Base-by-base conservation (phyloP, 2,329 filamentous ascomycete genomes). In the Aspergillus cejpii region DNA sequence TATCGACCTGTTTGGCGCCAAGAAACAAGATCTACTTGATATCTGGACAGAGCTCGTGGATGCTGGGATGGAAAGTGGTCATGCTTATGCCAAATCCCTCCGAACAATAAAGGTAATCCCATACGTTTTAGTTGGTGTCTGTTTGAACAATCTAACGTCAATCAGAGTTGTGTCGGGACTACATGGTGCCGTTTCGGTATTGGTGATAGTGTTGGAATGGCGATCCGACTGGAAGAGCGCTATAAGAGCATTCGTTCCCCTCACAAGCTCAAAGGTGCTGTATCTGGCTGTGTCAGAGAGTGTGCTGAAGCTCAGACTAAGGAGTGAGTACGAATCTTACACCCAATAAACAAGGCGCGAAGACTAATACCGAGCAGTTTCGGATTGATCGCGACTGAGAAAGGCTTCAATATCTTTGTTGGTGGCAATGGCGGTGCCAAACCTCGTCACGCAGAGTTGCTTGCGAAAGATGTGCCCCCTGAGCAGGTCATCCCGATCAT, bases 301-400 rank as follows among this genome's bases (percentile, higher is more conserved):
- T 95, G 89, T 55, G 89, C 89, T 0, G 89, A 95, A 66, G 89
- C 89, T 1, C 89, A 94, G 61, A 91, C 84, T 67, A 95, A 95
- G 68, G 89, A 95, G 82, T 85, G 67, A 57, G 79, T 68, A 5
- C 12, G 2, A 10, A 2, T n/a, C n/a, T n/a, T n/a, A n/a, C n/a
- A n/a, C n/a, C n/a, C 19, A 8, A 3, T n/a, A 21, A 15, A 27
- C 14, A 7, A 31, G 1, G 5, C 10, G 19, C n/a, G 19, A 15
- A 4, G 4, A 8, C 54, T 60, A 47, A 58, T 29, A 7, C 24
- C 12, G 14, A 3, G 17, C 14, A 85, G 82, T 60, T 95, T 95
- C 56, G 89, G 89, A 17, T 79, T 94, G 39, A 94, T 95, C 46
- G 88, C 89, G 11, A 94, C 87, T 0, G 88, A 94, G 50, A 94